Evolutionary conservation across 441 rosid genomes (phyloP).

Genomic region (Raphanus hybrid): DNA sequence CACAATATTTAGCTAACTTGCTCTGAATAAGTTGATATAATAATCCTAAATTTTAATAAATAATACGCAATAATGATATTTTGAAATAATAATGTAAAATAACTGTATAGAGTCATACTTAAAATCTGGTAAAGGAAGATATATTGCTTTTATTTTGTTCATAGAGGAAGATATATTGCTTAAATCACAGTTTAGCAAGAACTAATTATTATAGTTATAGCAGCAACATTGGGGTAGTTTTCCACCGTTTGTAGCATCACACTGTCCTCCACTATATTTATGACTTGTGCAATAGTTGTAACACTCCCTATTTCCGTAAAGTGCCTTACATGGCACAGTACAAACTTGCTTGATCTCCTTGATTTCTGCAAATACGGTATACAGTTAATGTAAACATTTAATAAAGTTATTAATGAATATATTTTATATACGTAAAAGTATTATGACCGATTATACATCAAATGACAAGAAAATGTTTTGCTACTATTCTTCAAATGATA

Average conservation of each 20-base stretch:
- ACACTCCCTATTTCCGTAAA: neutral
- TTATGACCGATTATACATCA: neutral
- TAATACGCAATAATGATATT: neutral
- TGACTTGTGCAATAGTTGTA: neutral
- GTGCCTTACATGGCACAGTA: neutral
- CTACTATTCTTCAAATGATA: neutral
- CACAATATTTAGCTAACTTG: too few species aligned
- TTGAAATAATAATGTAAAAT: neutral
- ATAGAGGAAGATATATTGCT: neutral
- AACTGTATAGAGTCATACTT: neutral
- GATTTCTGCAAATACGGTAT: neutral
- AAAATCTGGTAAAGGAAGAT: neutral
- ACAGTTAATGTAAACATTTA: neutral
- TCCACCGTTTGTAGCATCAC: neutral
- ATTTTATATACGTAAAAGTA: neutral
- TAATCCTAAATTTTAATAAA: too few species aligned
- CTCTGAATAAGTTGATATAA: too few species aligned
- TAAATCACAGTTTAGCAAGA: neutral
- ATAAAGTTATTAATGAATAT: neutral
- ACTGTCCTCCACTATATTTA: slow-evolving; percentile 3
- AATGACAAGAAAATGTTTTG: neutral
- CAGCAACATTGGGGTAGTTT: slow-evolving; percentile 6
- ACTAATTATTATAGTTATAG: neutral
- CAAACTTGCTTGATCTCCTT: neutral
- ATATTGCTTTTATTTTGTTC: neutral